phyloP scores from a whole-genome alignment of 768 basidiomycete genomes.

The Mycena galopus region DNA sequence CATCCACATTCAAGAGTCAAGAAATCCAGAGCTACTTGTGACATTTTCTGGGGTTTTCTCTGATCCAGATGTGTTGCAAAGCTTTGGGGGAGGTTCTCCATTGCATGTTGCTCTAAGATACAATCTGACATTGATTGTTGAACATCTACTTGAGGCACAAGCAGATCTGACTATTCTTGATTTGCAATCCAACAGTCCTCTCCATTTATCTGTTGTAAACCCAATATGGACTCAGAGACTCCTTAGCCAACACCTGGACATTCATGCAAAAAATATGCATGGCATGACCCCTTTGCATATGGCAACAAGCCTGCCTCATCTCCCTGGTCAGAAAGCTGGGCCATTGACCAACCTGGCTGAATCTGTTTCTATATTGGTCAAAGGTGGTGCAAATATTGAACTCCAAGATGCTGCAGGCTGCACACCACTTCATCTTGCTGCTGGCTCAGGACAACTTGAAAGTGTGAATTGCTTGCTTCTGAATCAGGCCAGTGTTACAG shows the following conservation, averaged over 20 bases:
- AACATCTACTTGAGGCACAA: slow-evolving; percentile 1
- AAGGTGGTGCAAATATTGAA: slow-evolving; percentile 17
- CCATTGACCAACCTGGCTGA: slow-evolving; percentile 3
- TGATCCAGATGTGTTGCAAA: not conserved
- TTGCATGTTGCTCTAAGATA: slow-evolving; percentile 31
- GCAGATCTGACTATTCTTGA: not conserved
- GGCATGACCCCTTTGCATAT: slow-evolving; percentile 28
- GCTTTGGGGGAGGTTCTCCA: slow-evolving; percentile 27
- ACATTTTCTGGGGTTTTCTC: slow-evolving; percentile 12
- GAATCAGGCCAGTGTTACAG: not conserved
- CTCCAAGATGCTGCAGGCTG: slow-evolving; percentile 6
- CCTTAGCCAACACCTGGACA: not conserved
- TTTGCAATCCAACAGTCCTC: slow-evolving; percentile 1
- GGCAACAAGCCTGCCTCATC: slow-evolving; percentile 14
- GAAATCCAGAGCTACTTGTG: slow-evolving; percentile 6
- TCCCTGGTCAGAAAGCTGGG: not conserved
- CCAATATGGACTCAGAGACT: slow-evolving; percentile 14
- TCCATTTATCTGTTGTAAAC: slow-evolving; percentile 24
- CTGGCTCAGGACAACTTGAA: slow-evolving; percentile 12
- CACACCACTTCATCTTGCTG: slow-evolving; percentile 27
- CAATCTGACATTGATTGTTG: slow-evolving; percentile 22
- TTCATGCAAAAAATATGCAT: slow-evolving; percentile 19
- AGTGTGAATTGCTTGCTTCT: slow-evolving; percentile 11
- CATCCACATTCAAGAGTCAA: slow-evolving; percentile 19
- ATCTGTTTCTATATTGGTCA: slow-evolving; percentile 12